These are phyloP conservation scores for Ophiostoma himal-ulmi DNA, from an alignment of 2,329 filamentous ascomycete genomes.

Conservation along the genomic window DNA sequence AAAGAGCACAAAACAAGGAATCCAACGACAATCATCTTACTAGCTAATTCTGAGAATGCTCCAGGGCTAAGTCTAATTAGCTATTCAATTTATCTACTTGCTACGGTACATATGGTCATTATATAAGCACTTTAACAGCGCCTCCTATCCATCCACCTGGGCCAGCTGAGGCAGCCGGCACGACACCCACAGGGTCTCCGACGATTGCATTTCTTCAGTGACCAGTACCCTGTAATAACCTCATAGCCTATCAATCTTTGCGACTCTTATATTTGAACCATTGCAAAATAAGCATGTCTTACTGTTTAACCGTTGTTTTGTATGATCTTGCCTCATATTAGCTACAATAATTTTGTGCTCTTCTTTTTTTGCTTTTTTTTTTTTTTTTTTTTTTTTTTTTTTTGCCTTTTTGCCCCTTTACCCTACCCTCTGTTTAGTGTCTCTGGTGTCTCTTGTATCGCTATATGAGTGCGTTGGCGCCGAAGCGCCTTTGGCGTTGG, in stretches of 20 bases:
- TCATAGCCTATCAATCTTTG: too few relatives aligned
- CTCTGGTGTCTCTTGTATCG: too few relatives aligned
- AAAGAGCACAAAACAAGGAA: neutral
- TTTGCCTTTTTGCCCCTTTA: neutral
- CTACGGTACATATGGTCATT: neutral
- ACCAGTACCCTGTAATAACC: neutral
- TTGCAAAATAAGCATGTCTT: neutral
- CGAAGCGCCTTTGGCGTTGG: neutral
- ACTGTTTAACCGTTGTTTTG: neutral
- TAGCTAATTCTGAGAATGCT: neutral
- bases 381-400: neutral
- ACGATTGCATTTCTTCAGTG: neutral
- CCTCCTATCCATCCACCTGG: neutral
- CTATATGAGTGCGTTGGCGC: too few relatives aligned
- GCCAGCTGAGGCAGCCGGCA: neutral
- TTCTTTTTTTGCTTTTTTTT: neutral
- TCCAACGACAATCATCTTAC: neutral
- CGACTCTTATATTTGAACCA: too few relatives aligned
- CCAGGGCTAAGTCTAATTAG: neutral
- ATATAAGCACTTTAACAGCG: neutral
- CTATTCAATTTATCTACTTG: neutral
- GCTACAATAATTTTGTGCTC: neutral
- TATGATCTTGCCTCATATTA: neutral
- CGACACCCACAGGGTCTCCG: neutral
- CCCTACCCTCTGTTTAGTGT: neutral